These are phyloP conservation scores for Baudoinia panamericana DNA, from an alignment of 495 filamentous ascomycete genomes.

Conservation along the genomic window DNA sequence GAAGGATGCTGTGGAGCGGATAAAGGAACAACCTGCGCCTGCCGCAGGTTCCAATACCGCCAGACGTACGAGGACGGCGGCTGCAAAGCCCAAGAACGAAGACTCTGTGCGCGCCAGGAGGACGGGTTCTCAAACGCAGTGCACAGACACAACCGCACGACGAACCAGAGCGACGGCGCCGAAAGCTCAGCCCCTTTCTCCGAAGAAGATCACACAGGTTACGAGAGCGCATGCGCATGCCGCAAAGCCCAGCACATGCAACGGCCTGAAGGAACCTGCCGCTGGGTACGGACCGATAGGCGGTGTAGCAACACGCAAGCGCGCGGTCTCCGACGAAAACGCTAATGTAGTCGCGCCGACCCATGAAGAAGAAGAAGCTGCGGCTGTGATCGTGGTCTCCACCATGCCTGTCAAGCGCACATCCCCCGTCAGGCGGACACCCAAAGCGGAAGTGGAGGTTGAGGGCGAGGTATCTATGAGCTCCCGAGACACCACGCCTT, in stretches of 20 bases:
- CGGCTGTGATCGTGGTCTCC: not conserved
- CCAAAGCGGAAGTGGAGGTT: not conserved
- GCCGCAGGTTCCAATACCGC: not conserved
- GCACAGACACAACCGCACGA: slow-evolving; percentile 1
- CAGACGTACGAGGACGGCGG: not conserved
- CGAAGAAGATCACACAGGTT: slow-evolving; percentile 21
- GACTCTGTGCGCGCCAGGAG: no score
- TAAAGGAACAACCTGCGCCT: no score
- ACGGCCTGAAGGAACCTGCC: no score
- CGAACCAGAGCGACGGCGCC: slow-evolving; percentile 5
- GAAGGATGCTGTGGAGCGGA: slow-evolving; percentile 3
- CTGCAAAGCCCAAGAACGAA: no score
- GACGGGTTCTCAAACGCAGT: no score
- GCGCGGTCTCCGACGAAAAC: slow-evolving; percentile 16
- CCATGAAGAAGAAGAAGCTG: not conserved
- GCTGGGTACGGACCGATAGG: no score
- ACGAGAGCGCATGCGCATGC: slow-evolving; percentile 2
- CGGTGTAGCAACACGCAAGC: slow-evolving; percentile 2
- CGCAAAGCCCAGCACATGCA: no score
- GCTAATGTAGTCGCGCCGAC: slow-evolving; percentile 1
- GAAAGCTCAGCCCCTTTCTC: slow-evolving; percentile 14
- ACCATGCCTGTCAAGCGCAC: slow-evolving; percentile 5
- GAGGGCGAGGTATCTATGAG: slow-evolving; percentile 15
- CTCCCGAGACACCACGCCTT: slow-evolving; percentile 15
- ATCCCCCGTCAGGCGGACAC: not conserved